A percentile compares a stretch with the other conserved stretches of the same genome.
Conservation (phyloP, 805 yeast genomes). For the Tetrapisispora pingtungensis region DNA sequence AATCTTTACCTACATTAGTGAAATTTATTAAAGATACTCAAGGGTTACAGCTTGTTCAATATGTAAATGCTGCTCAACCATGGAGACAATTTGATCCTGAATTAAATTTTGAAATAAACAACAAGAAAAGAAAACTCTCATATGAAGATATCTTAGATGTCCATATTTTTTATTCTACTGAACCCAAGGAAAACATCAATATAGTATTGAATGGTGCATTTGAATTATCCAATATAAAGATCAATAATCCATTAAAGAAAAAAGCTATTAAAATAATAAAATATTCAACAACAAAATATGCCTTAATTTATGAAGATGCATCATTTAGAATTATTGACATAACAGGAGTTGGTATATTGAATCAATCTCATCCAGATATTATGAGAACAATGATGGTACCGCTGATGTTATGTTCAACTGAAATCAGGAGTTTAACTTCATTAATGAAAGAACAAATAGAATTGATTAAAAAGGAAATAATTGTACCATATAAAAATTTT, state of each 20-base stretch:
- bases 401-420: slow-evolving; percentile 8
- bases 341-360: too few species aligned
- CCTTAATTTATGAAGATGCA: slow-evolving; percentile 9
- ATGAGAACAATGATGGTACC: slow-evolving; percentile 1
- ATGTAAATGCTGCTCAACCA: slow-evolving; percentile 7
- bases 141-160: slow-evolving; percentile 10
- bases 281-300: not conserved
- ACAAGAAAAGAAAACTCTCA: not conserved
- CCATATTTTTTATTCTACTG: slow-evolving; percentile 11
- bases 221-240: not conserved
- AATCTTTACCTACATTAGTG: slow-evolving; percentile 15
- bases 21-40: slow-evolving; percentile 14
- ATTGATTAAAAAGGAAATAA: slow-evolving; percentile 11
- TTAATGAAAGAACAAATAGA: slow-evolving; percentile 14
- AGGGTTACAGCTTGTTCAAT: slow-evolving; percentile 10
- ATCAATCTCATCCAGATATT: too few species aligned
- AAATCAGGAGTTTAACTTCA: slow-evolving; percentile 8
- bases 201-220: slow-evolving; percentile 17
- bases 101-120: not conserved
- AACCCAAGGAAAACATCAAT: slow-evolving; percentile 5
- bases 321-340: slow-evolving; percentile 5
- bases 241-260: not conserved
- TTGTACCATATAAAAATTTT: slow-evolving; percentile 16
- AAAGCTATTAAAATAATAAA: not conserved
- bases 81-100: slow-evolving; percentile 11